Evolutionary conservation across 2,329 filamentous ascomycete species (phyloP), one percentile per base, ranked within the genome.

Genomic region (Pseudocercospora musae): DNA sequence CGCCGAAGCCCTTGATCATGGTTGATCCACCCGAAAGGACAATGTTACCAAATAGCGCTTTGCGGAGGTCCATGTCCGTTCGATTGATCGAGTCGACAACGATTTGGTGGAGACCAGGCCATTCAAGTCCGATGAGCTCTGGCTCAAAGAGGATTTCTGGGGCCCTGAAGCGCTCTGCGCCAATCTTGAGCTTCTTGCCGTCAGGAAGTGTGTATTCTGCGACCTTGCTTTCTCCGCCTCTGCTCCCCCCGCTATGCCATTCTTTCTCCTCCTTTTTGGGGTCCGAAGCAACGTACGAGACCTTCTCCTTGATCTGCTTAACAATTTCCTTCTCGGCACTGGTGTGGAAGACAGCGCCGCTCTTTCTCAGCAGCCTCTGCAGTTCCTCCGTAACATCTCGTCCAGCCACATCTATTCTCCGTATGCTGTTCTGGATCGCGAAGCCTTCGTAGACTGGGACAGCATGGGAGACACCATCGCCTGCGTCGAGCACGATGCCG

Each of bases 311-410:
- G 80, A 99, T 97, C 77, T 92, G 85, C 68, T 94, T 87, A 62
- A 99, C 95, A n/a, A 97, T 92, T 79, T 99, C 95, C 81, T 99
- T 99, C 82, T 99, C 95, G 11, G 95, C 95, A 75, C 92, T 97
- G 18, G 95, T 99, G 79, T 98, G 94, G 77, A 99, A 96, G 18
- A 97, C 87, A 75, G 95, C 92, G 55, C 95, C 95, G 70, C 88
- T 91, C 82, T 97, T 98, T 73, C 95, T 86, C 69, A 99, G 82
- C 70, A 98, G 80, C 63, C 89, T 88, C 78, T 99, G 95, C 79
- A 99, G 82, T 75, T 99, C 88, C 78, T 99, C 95, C 52, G 95
- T 99, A 20, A 99, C 92, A 77, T 99, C 95, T 71, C 95, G 86
- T 27, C 95, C 95, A 11, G 95, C 95, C 31, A 99, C 93, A 75